phyloP scores from a whole-genome alignment of 2,329 filamentous ascomycete species.

The Exophiala phaeomuriformis region DNA sequence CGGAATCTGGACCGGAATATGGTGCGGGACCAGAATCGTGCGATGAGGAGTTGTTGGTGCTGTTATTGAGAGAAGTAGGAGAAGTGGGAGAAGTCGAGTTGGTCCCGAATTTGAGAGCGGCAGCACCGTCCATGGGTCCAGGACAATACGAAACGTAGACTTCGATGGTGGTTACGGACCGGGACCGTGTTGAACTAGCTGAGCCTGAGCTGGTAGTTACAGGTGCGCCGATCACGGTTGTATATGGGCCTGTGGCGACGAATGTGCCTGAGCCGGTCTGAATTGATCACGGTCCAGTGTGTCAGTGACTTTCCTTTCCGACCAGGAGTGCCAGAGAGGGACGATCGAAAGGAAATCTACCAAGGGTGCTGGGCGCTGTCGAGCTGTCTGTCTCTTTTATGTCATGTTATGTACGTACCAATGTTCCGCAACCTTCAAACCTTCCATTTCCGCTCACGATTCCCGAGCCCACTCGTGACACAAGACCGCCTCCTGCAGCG shows the following conservation, averaged over 20 bases:
- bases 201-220: constrained; percentile 10
- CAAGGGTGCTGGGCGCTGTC: neutral
- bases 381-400: neutral
- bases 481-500: constrained; percentile 4
- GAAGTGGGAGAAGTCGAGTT: neutral
- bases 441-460: constrained; percentile 17
- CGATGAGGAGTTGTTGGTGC: neutral
- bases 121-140: neutral
- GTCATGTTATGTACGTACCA: constrained; percentile 11
- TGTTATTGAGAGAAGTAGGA: no score
- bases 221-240: constrained; percentile 7
- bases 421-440: constrained; percentile 22
- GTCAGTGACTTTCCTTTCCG: neutral
- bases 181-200: neutral
- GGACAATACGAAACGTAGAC: constrained; percentile 22
- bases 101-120: neutral
- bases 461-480: constrained; percentile 20
- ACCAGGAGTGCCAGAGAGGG: neutral
- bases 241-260: constrained; percentile 17
- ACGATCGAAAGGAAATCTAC: neutral
- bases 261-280: constrained; percentile 24
- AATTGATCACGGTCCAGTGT: neutral
- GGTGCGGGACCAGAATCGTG: no score
- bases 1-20: neutral
- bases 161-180: constrained; percentile 14